Percentiles rank a stretch among this genome's conserved stretches.
Evolutionary conservation across 2,329 filamentous ascomycete genomes (phyloP).

Genomic region (Penicillium sp.): DNA sequence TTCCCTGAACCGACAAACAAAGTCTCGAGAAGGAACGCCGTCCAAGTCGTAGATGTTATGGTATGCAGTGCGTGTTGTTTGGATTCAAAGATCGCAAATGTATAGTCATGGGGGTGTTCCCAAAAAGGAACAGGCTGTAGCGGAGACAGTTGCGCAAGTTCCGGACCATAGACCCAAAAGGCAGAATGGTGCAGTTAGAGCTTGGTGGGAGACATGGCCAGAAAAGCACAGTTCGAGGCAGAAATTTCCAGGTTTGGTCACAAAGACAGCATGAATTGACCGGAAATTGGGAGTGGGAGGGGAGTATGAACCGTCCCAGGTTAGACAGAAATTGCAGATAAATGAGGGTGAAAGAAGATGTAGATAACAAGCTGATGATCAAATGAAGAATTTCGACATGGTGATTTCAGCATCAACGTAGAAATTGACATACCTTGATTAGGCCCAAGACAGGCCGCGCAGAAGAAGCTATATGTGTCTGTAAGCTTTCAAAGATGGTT

Average conservation of each 20-base stretch:
- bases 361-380: neutral
- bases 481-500: neutral
- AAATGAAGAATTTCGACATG: neutral
- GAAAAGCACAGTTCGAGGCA: no score
- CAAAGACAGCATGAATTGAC: neutral
- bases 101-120: neutral
- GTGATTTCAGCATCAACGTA: neutral
- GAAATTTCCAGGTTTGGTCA: neutral
- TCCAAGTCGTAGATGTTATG: neutral
- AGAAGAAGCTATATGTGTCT: neutral
- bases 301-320: neutral
- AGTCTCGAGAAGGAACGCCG: neutral
- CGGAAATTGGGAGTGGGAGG: neutral
- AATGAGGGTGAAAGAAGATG: neutral
- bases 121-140: neutral
- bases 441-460: slow-evolving; percentile 11
- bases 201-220: neutral
- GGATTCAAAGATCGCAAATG: neutral
- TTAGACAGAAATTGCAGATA: neutral
- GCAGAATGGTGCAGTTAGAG: neutral
- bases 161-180: neutral
- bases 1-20: neutral
- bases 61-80: neutral
- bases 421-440: slow-evolving; percentile 4
- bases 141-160: neutral